Base-by-base conservation (phyloP, 805 yeast species). In the Schwanniomyces yamadae region DNA sequence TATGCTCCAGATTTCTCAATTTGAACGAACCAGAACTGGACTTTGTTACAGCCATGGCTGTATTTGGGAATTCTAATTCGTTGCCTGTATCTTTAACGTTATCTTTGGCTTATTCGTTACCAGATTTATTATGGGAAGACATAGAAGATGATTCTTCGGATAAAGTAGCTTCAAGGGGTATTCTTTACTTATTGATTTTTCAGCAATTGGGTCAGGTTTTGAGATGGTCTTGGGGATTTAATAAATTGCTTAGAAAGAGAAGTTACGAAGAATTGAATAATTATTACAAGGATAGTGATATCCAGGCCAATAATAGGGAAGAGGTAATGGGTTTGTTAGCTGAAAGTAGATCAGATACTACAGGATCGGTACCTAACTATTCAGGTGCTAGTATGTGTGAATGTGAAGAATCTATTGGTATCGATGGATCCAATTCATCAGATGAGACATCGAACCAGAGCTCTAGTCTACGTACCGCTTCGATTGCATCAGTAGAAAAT, bases 11-110 rank as follows among this genome's bases (percentile, higher is more conserved):
- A 10, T 44, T 79, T 28, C 57, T 89, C 43, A 52, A 61, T 6
- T 65, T 93, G 49, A 84, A 84, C 49, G 76, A 67, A 32, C 78
- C 85, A 10, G 97, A 93, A 61, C 55, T 86, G 3, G 90, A 91
- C 63, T 91, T 87, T 52, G 96, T 93, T 33, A 84, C 95, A 15
- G 98, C 96, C 2, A 93, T 93, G 95, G 88, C 93, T 2, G 96
- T 90, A 5, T 91, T 91, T 63, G 98, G 97, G 35, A 93, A 91
- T 63, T 87, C 96, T 28, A 91, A 91, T 67, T 85, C 95, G 8
- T 73, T 91, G 37, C 98, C 99, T 0, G 98, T 91, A 1, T 88
- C 96, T 0, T 71, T 93, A 46, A 84, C 93, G 1, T 66, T 93
- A 38, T 82, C 95, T 1, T 66, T 84, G 44, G 80, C 90, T 1